Evolutionary conservation across 352 stramenopile species (phyloP).

Genomic region (Phytophthora pisi): DNA sequence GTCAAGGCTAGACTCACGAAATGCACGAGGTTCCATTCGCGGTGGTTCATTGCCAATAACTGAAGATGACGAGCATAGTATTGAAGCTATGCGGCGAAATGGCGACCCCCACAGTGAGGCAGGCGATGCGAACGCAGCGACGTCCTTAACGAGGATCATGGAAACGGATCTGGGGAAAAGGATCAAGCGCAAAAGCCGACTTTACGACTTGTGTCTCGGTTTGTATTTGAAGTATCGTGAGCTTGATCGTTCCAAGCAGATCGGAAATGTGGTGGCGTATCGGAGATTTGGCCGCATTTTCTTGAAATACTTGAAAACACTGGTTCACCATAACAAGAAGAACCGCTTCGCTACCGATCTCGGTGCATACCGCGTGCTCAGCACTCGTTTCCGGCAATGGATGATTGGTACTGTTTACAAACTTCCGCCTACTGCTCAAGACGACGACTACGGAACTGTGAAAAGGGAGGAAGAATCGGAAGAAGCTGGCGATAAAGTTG

Average conservation of each 20-base stretch:
- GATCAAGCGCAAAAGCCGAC: constrained; percentile 64
- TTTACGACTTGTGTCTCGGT: constrained; percentile 61
- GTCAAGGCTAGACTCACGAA: constrained; percentile 6
- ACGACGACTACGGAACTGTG: constrained; percentile 7
- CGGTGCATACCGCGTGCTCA: constrained; percentile 49
- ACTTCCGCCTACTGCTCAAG: constrained; percentile 13
- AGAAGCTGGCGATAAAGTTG: constrained; percentile 22
- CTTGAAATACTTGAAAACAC: constrained; percentile 30
- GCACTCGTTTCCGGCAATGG: constrained; percentile 51
- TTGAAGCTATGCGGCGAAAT: background rate
- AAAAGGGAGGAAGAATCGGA: constrained; percentile 19
- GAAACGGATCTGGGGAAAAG: constrained; percentile 56
- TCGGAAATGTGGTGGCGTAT: constrained; percentile 63
- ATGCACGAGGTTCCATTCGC: constrained; percentile 6
- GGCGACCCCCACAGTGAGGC: constrained; percentile 14
- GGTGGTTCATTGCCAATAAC: constrained; percentile 2
- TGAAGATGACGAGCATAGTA: constrained; percentile 6
- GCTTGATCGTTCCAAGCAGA: constrained; percentile 55
- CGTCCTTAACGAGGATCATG: constrained; percentile 60
- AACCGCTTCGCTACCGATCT: constrained; percentile 60
- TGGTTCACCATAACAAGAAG: constrained; percentile 41
- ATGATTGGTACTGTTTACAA: constrained; percentile 46
- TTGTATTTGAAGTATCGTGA: constrained; percentile 66
- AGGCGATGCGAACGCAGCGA: constrained; percentile 5
- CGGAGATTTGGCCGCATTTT: constrained; percentile 47